Conservation (phyloP, 345 rosid genomes). For the Hibiscus tridactylites region DNA sequence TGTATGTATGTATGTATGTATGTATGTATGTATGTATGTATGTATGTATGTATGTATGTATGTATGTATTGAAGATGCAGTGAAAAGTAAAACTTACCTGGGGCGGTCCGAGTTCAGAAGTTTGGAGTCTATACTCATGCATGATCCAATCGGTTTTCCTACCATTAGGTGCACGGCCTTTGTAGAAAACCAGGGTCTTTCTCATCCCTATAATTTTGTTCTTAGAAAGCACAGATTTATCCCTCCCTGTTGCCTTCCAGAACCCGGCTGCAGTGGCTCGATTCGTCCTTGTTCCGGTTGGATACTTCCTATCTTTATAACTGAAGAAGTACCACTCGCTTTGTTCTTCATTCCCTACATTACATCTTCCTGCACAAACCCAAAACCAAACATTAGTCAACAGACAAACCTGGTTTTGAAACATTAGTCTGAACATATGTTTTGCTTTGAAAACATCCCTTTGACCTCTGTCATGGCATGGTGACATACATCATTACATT, state of each 20-base stretch:
- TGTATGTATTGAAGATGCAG: background rate
- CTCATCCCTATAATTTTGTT: slow-evolving; percentile 81
- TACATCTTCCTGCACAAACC: slow-evolving; percentile 54
- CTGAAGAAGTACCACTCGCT: slow-evolving; percentile 96
- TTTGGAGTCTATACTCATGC: slow-evolving; percentile 91
- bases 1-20: background rate
- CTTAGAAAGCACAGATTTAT: slow-evolving; percentile 79
- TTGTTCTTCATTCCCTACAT: slow-evolving; percentile 74
- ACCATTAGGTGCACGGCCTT: slow-evolving; percentile 92
- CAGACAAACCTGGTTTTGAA: background rate
- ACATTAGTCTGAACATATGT: background rate
- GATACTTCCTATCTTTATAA: slow-evolving; percentile 93
- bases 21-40: background rate
- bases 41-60: background rate
- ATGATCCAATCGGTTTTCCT: slow-evolving; percentile 89
- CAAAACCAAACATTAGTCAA: background rate
- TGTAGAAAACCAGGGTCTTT: slow-evolving; percentile 86
- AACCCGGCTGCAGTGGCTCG: slow-evolving; percentile 89
- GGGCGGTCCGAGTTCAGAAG: slow-evolving; percentile 54
- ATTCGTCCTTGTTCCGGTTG: slow-evolving; percentile 87
- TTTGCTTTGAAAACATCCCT: background rate
- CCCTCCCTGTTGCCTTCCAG: slow-evolving; percentile 98
- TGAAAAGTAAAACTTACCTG: slow-evolving; percentile 40
- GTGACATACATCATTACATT: background rate
- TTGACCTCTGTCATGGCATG: background rate